Evolutionary conservation across 345 rosid genomes (phyloP), one percentile per base, ranked within the genome.

Genomic region (Aquilaria yunnanensis): DNA sequence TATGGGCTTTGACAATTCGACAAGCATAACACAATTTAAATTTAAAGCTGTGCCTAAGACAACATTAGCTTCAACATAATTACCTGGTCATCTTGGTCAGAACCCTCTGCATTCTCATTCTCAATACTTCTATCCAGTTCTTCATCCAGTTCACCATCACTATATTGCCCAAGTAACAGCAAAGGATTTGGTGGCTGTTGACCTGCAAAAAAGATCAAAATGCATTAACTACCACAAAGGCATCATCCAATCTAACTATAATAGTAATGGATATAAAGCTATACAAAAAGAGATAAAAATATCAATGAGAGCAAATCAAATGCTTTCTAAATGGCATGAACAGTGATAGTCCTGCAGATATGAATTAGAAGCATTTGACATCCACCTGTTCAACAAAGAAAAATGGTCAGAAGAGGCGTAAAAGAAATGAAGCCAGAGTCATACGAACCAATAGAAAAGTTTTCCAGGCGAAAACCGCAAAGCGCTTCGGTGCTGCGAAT

Each of bases 151-250:
- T 94, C 99, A 72, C 85, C 97, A 72, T 90, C 96, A 54, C 96
- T 90, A 64, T 94, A 94, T 61, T 88, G 99, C 57, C 93, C 97
- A 61, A 94, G 96, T 67, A 94, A 78, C 57, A 81, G 78, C 70
- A 94, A 79, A 52, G 99, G 96, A 70, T 90, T 94, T 67, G 78
- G 85, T 41, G 74, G 76, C 52, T 76, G 76, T 67, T 83, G 83
- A 75, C 88, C 99, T 94, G 99, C 57, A 71, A 59, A 88, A 59
- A 78, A 69, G 62, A 77, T 29, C 71, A 41, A 67, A 57, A 47
- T 47, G 60, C 60, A 64, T 85, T 74, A 89, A 68, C 69, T 61
- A 48, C 79, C 70, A 69, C 65, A 47, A 65, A 58, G 64, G 51
- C 53, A 69, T 41, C 59, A 52, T 33, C 63, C 29, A 66, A 57